Conservation (phyloP, 441 rosid species). For the Pelargonium myrrhifolium region DNA sequence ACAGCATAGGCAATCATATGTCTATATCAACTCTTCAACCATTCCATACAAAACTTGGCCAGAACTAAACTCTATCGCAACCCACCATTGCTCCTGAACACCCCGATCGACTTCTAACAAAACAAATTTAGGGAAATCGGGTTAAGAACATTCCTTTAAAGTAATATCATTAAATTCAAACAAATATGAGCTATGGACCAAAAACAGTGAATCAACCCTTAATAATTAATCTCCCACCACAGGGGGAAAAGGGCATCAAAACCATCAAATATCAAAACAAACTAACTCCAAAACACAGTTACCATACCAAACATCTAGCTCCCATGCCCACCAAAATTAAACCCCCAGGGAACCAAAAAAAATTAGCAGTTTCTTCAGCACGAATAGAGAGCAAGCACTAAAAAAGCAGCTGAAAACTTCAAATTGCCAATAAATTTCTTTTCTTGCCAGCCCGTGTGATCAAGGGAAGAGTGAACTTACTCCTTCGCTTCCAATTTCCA, state of each 20-base stretch:
- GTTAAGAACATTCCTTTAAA: conserved; percentile 6
- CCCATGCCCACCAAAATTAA: background rate
- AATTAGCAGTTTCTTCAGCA: background rate
- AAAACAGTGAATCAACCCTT: background rate
- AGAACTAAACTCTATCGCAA: conserved; percentile 2
- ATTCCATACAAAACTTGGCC: background rate
- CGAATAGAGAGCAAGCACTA: background rate
- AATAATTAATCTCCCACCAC: background rate
- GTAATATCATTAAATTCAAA: background rate
- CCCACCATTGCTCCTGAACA: background rate
- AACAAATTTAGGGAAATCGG: background rate
- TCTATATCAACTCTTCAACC: background rate
- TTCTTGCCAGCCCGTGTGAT: background rate
- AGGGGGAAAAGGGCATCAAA: background rate
- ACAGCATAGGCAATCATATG: conserved; percentile 1
- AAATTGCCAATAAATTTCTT: background rate
- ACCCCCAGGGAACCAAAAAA: background rate
- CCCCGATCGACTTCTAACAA: background rate
- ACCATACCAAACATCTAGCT: background rate
- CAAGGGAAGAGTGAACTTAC: conserved; percentile 1
- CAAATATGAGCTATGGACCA: background rate
- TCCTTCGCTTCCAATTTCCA: background rate
- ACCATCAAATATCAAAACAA: background rate
- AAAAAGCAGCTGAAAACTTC: background rate
- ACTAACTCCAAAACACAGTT: background rate